Evolutionary conservation across 106 monocot species (phyloP), one percentile per base, ranked within the genome.

Genomic region (Amphibolis antarctica): DNA sequence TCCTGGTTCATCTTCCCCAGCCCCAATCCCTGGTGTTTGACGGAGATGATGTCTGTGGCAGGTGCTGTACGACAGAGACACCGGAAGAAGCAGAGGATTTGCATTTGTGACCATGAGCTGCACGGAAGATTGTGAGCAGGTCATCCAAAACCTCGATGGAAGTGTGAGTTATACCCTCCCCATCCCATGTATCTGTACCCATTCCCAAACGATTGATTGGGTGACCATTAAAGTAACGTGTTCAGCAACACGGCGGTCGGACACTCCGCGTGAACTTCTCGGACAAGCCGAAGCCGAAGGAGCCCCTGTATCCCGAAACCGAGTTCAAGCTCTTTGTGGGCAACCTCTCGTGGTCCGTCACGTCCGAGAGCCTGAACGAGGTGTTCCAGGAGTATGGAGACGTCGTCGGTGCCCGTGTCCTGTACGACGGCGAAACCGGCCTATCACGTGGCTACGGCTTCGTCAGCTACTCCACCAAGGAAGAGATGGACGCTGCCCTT

Each of bases 301-400:
- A 75, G 28, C 77, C 89, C 0, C 36, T 94, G 59, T 81, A 89
- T 69, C 86, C 89, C 0, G 89, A 89, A 43, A 94, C 68, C 11
- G 86, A 89, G n/a, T 59, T 57, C 89, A 94, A 94, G 80, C 81
- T 94, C 27, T 94, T 94, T 31, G 86, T 94, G 1, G 94, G 94
- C 45, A 94, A 94, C 47, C 81, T 94, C 0, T 79, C 94, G 0
- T 94, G 94, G 94, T 74, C 86, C 1, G 89, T 89, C 22, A 89
- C 94, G 18, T 70, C 86, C 4, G 83, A 89, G 62, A 74, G 45
- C 64, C 64, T 94, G 22, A 79, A 71, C 29, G 28, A 78, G 27
- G 65, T 69, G 48, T 94, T 94, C 30, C 68, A 82, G 36, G 75
- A 79, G 42, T 83, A 81, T 20, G 93, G 85, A 5, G 75, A 89